Evolutionary conservation across 73 alveolate genomes (phyloP).

Genomic region (Uronychia binucleata): DNA sequence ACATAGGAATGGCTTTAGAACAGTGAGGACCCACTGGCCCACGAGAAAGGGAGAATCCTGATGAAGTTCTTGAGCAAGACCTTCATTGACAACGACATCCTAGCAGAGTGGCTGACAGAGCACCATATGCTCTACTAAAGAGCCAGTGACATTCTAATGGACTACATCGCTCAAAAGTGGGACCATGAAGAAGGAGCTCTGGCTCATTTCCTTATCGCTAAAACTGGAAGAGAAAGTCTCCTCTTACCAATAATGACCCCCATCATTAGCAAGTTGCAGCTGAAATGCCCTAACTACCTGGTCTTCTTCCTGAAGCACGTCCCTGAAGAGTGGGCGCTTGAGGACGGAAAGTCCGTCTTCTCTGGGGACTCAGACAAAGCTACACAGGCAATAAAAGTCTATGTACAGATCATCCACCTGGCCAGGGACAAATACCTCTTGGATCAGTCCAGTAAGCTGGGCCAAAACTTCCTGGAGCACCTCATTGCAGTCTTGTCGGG

Average conservation of each 20-base stretch:
- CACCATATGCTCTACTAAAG: slow-evolving; percentile 33
- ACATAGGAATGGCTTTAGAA: slow-evolving; percentile 39
- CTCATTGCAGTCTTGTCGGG: neutral
- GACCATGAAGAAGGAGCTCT: neutral
- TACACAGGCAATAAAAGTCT: slow-evolving; percentile 17
- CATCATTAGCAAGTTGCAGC: slow-evolving; percentile 11
- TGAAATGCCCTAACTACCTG: slow-evolving; percentile 4
- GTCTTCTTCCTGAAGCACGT: neutral
- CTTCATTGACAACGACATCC: slow-evolving; percentile 27
- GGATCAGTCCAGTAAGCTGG: neutral
- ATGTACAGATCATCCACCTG: neutral
- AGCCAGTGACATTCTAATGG: slow-evolving; percentile 27
- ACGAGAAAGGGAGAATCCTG: slow-evolving; percentile 39
- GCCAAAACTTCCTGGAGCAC: slow-evolving; percentile 23
- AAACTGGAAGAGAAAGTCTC: slow-evolving; percentile 9
- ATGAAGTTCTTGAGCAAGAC: slow-evolving; percentile 53
- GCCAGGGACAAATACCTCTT: neutral
- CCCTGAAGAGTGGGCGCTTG: slow-evolving; percentile 14
- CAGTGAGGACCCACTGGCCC: slow-evolving; percentile 24
- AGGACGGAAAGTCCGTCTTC: neutral
- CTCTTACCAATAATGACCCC: slow-evolving; percentile 41
- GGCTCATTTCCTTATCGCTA: slow-evolving; percentile 17
- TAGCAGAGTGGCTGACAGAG: slow-evolving; percentile 49
- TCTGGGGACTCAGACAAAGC: slow-evolving; percentile 19
- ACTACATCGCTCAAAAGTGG: slow-evolving; percentile 43